Conservation (phyloP, 2,329 filamentous ascomycete genomes). For the Aspergillus sp. region DNA sequence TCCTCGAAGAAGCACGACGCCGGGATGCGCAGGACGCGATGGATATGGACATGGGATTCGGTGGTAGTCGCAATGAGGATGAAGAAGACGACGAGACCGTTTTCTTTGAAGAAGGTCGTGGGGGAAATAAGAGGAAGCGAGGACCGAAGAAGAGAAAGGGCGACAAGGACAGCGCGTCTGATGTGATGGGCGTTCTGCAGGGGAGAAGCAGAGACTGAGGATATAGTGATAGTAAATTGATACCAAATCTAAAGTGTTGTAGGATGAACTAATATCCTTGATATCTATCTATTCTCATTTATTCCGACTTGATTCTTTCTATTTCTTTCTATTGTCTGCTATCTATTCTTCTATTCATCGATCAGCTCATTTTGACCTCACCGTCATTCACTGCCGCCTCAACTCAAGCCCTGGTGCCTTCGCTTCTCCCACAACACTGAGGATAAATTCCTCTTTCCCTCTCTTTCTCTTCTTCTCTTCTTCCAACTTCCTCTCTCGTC, state of each 20-base stretch:
- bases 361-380: no score
- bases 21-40: slow-evolving; percentile 74
- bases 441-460: no score
- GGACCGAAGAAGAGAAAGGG: slow-evolving; percentile 50
- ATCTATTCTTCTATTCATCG: neutral
- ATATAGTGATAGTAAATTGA: neutral
- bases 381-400: no score
- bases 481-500: no score
- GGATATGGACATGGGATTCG: slow-evolving; percentile 90
- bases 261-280: neutral
- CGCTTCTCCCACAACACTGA: no score
- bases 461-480: no score
- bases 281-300: neutral
- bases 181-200: slow-evolving; percentile 77
- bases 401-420: no score
- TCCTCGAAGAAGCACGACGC: slow-evolving; percentile 59
- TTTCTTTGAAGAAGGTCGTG: slow-evolving; percentile 40
- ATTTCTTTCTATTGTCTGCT: neutral
- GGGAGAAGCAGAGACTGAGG: slow-evolving; percentile 44
- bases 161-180: slow-evolving; percentile 63
- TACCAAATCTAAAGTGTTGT: neutral
- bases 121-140: slow-evolving; percentile 47
- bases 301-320: neutral
- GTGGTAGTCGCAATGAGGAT: slow-evolving; percentile 80
- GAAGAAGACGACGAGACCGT: slow-evolving; percentile 66